Evolutionary conservation across 805 yeast species (phyloP).

Genomic region (Candida tibetensis): DNA sequence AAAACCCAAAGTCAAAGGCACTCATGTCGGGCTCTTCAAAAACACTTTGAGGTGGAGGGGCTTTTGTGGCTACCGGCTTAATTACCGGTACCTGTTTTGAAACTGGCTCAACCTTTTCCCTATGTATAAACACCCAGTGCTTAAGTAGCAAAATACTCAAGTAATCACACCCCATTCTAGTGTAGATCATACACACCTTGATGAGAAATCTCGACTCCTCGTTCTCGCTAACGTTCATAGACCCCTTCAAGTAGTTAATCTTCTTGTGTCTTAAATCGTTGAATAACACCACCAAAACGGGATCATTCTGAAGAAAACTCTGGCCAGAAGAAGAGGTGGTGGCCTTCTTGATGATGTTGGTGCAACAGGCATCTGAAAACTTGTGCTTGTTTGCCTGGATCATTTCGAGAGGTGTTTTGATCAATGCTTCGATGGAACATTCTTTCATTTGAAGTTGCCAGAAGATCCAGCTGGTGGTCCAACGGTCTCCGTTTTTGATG

Average conservation of each 20-base stretch:
- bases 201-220: slow-evolving; percentile 62
- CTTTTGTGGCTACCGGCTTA: background rate
- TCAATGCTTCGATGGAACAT: slow-evolving; percentile 59
- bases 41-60: slow-evolving; percentile 48
- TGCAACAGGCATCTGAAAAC: slow-evolving; percentile 22
- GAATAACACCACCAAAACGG: slow-evolving; percentile 70
- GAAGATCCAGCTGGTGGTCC: slow-evolving; percentile 79
- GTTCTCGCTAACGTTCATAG: slow-evolving; percentile 39
- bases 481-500: slow-evolving; percentile 62
- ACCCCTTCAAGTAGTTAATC: slow-evolving; percentile 48
- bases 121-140: slow-evolving; percentile 60
- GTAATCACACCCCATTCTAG: slow-evolving; percentile 89
- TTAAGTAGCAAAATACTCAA: slow-evolving; percentile 59
- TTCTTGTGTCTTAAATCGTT: slow-evolving; percentile 55
- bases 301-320: slow-evolving; percentile 69
- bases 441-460: slow-evolving; percentile 53
- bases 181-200: slow-evolving; percentile 64
- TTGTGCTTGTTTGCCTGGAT: slow-evolving; percentile 12
- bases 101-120: background rate
- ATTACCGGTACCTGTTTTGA: background rate
- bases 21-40: slow-evolving; percentile 78
- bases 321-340: slow-evolving; percentile 12
- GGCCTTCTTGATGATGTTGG: slow-evolving; percentile 8
- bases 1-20: slow-evolving; percentile 52
- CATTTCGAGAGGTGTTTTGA: slow-evolving; percentile 49